Percentiles rank a stretch among this genome's conserved stretches.
Evolutionary conservation across 192 early-diverging fungal species (phyloP).

Genomic region (Blastocladiella britannica): DNA sequence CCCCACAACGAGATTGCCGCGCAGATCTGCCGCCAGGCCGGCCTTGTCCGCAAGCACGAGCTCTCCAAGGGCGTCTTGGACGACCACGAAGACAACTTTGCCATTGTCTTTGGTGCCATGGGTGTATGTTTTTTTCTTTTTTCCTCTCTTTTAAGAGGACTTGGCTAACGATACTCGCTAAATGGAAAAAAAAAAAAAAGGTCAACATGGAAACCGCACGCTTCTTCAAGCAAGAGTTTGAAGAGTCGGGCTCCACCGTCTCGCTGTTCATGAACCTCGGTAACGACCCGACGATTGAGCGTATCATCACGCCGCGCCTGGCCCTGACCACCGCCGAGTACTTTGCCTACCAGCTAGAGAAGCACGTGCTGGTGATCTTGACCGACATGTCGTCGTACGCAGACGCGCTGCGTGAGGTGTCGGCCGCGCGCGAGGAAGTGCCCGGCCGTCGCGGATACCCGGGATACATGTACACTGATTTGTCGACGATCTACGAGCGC

Average conservation of each 20-base stretch:
- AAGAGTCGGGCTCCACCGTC: constrained; percentile 97
- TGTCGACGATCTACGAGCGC: constrained; percentile 98
- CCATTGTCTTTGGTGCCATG: constrained; percentile 98
- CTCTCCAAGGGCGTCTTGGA: constrained; percentile 81
- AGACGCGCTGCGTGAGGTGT: constrained; percentile 97
- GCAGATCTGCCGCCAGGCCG: constrained; percentile 97
- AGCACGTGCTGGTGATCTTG: constrained; percentile 95
- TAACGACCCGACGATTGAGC: constrained; percentile 98
- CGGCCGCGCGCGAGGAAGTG: constrained; percentile 97
- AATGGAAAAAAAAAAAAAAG: too few relatives aligned
- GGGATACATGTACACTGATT: constrained; percentile 99
- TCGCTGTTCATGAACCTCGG: constrained; percentile 98
- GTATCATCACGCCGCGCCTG: constrained; percentile 96
- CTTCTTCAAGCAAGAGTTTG: constrained; percentile 99
- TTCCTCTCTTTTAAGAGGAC: neutral
- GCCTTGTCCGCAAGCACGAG: constrained; percentile 72
- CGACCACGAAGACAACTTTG: constrained; percentile 95
- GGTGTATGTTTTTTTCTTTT: constrained; percentile 26
- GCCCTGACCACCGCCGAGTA: constrained; percentile 98
- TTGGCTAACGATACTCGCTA: too few relatives aligned
- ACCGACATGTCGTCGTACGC: constrained; percentile 99
- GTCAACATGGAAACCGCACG: constrained; percentile 98
- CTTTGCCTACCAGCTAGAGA: constrained; percentile 97
- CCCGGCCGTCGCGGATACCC: constrained; percentile 98
- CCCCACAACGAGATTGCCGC: constrained; percentile 99